These are phyloP conservation scores for Kalanchoe fedtschenkoi DNA, from an alignment of 164 flowering plant species.

Conservation along the genomic window DNA sequence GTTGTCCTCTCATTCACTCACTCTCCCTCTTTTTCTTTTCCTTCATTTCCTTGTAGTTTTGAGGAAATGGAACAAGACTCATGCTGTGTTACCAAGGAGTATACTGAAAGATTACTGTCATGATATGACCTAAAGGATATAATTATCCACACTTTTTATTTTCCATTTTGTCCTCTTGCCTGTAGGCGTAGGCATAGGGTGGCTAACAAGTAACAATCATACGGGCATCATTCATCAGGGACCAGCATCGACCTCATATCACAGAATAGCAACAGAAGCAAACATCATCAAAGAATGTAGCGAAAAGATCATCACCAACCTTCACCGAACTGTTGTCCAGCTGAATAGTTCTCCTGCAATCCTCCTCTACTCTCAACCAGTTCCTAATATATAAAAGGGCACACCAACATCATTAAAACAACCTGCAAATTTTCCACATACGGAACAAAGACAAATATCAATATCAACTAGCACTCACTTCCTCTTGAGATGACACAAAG, in stretches of 20 bases:
- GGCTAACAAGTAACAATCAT: too few relatives aligned
- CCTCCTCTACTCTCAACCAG: constrained; percentile 69
- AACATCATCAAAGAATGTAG: background rate
- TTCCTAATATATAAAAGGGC: constrained; percentile 28
- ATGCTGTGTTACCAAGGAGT: background rate
- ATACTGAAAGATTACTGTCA: background rate
- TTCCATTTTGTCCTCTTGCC: too few relatives aligned
- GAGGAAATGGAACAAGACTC: too few relatives aligned
- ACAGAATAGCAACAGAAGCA: too few relatives aligned
- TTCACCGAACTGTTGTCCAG: constrained; percentile 65
- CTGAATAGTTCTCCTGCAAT: constrained; percentile 66
- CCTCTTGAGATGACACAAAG: constrained; percentile 68
- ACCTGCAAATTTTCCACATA: background rate
- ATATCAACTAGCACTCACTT: constrained; percentile 34
- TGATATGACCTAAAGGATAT: background rate
- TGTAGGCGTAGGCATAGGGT: too few relatives aligned
- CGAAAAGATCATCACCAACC: constrained; percentile 20
- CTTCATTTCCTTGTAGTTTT: too few relatives aligned
- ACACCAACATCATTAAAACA: background rate
- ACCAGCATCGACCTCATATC: too few relatives aligned
- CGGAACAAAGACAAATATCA: too few relatives aligned
- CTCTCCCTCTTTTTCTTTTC: too few relatives aligned
- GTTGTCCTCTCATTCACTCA: too few relatives aligned
- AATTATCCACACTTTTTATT: too few relatives aligned
- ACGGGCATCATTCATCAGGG: too few relatives aligned